These are phyloP conservation scores for Epithele typhae DNA, from an alignment of 768 basidiomycete species.

Conservation along the genomic window DNA sequence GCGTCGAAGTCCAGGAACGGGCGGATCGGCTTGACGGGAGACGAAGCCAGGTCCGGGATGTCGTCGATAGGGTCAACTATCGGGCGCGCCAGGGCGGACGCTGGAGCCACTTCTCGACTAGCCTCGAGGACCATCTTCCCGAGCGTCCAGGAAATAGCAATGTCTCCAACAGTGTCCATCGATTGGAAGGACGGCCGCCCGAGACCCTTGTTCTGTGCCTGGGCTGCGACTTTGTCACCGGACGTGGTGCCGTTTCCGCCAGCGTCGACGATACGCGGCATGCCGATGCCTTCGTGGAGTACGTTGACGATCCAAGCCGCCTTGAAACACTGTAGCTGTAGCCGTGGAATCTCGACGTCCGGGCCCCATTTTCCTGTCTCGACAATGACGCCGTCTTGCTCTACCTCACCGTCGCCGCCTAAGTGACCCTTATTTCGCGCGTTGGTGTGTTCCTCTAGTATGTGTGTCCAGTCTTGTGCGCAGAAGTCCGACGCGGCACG, in stretches of 20 bases:
- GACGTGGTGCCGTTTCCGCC: constrained; percentile 70
- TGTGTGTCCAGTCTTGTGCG: constrained; percentile 68
- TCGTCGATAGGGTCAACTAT: constrained; percentile 73
- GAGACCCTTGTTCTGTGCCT: constrained; percentile 81
- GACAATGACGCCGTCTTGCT: constrained; percentile 55
- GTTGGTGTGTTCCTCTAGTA: constrained; percentile 59
- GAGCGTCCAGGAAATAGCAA: constrained; percentile 96
- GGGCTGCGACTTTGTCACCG: constrained; percentile 64
- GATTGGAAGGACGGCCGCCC: constrained; percentile 86
- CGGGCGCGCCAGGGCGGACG: constrained; percentile 43
- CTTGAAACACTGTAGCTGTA: constrained; percentile 99
- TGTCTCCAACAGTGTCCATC: constrained; percentile 85
- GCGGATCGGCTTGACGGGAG: constrained; percentile 59
- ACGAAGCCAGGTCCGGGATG: constrained; percentile 45
- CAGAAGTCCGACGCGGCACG: constrained; percentile 89
- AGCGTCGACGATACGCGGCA: constrained; percentile 86
- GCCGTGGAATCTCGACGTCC: constrained; percentile 73
- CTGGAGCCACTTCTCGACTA: constrained; percentile 71
- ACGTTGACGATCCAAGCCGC: constrained; percentile 98
- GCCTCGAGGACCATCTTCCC: constrained; percentile 99
- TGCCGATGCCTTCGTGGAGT: constrained; percentile 91
- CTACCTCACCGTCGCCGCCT: constrained; percentile 61
- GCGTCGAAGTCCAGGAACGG: constrained; percentile 56
- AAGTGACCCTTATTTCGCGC: constrained; percentile 41
- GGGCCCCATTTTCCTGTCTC: constrained; percentile 65